Evolutionary conservation across 139 green algal genomes (phyloP), one percentile per base, ranked within the genome.

Genomic region (Tetradesmus lagerheimii): DNA sequence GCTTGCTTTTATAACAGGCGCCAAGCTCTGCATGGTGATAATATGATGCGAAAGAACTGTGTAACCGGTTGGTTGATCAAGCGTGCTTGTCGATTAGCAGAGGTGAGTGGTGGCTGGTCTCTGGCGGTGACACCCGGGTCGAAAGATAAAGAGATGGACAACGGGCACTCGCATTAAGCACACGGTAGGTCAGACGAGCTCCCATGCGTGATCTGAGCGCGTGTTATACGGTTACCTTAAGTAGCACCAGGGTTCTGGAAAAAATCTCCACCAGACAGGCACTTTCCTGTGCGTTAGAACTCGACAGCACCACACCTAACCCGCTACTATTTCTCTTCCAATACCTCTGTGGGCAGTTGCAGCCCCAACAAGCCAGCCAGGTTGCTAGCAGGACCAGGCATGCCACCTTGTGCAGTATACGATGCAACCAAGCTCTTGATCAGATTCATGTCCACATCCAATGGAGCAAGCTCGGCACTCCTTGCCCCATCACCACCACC

Each of bases 381-480:
- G 83, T 95, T 98, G 86, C 95, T 94, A 1, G 95, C 96, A 31
- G 96, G 96, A 5, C 96, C 96, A 12, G 96, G 92, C 89, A 98
- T 86, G 38, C 96, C 96, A 25, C 94, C 88, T 91, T 98, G 96
- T 18, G 90, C 86, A 8, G 91, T 83, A 34, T 96, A 98, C 0
- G 94, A 97, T 15, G 93, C 91, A 66, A 98, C 80, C 88, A 98
- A 71, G 80, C 91, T 97, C 75, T 93, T 93, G 43, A 98, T 91
- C 84, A 98, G 76, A 80, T 98, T 98, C 6, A 95, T 15, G 62
- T 98, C 96, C 18, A 98, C 38, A 74, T 98, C 94, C 25, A 98
- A 37, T 2, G 93, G 93, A 39, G 80, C 57, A 81, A 95, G 45
- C 43, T 31, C 83, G 1, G 41, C 64, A 35, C 39, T 77, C 20